A percentile compares a stretch with the other conserved stretches of the same genome.
Evolutionary conservation across 2,329 filamentous ascomycete species (phyloP).

Genomic region (Chaetomiaceae sp.): DNA sequence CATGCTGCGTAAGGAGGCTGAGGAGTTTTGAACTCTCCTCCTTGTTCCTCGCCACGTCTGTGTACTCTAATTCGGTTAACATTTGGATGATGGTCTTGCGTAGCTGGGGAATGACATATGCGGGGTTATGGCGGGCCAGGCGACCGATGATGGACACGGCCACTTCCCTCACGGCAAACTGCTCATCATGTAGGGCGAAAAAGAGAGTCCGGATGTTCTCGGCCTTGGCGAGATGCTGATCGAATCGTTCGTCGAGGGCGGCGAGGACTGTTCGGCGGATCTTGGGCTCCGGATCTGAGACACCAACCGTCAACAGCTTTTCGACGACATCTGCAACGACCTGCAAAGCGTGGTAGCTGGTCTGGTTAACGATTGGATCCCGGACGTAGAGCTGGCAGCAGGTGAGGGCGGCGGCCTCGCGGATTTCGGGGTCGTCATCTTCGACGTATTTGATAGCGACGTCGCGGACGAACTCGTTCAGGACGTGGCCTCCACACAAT

Average conservation of each 20-base stretch:
- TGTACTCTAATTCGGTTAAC: constrained; percentile 92
- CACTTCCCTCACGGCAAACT: constrained; percentile 87
- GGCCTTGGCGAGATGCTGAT: constrained; percentile 92
- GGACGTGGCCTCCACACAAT: constrained; percentile 59
- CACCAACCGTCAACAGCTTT: constrained; percentile 88
- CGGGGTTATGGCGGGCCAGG: constrained; percentile 84
- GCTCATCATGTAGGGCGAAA: constrained; percentile 90
- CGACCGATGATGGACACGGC: constrained; percentile 95
- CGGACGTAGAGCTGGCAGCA: constrained; percentile 97
- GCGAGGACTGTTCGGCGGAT: constrained; percentile 86
- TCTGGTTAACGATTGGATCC: constrained; percentile 97
- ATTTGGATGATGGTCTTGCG: constrained; percentile 95
- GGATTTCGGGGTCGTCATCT: constrained; percentile 87
- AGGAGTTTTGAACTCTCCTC: constrained; percentile 94
- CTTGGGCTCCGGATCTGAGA: constrained; percentile 83
- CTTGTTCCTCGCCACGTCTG: constrained; percentile 88
- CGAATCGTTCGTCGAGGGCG: constrained; percentile 89
- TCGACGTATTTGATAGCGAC: constrained; percentile 98
- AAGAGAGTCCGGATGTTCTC: constrained; percentile 96
- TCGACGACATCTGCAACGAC: constrained; percentile 98
- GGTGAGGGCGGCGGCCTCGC: constrained; percentile 90
- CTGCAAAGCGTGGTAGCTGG: constrained; percentile 92
- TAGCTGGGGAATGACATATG: constrained; percentile 93
- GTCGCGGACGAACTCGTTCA: constrained; percentile 98
- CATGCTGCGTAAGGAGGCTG: constrained; percentile 87